A percentile compares a stretch with the other conserved stretches of the same genome.
These are phyloP conservation scores for Trichoderma brevicompactum DNA, from an alignment of 2,329 filamentous ascomycete genomes.

Conservation along the genomic window DNA sequence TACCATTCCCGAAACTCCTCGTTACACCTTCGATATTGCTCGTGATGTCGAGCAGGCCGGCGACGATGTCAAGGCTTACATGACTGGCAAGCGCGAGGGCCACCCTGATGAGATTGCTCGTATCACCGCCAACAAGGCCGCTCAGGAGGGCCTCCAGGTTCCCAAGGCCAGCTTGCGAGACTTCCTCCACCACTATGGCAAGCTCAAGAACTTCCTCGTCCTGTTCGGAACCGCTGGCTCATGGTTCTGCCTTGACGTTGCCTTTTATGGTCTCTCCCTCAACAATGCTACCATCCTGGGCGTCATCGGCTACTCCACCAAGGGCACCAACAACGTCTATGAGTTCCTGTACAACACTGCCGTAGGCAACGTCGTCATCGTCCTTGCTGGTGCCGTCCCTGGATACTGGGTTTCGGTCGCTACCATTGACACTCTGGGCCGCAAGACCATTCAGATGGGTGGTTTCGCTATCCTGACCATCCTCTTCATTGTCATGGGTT, in stretches of 20 bases:
- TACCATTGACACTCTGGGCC: conserved; percentile 72
- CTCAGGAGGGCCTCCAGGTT: conserved; percentile 59
- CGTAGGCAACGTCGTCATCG: conserved; percentile 77
- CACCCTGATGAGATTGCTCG: conserved; percentile 69
- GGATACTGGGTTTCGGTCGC: conserved; percentile 83
- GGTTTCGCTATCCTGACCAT: conserved; percentile 65
- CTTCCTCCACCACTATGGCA: conserved; percentile 71
- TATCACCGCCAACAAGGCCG: conserved; percentile 59
- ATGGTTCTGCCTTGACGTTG: conserved; percentile 74
- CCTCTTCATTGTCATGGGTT: conserved; percentile 66
- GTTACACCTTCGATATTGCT: conserved; percentile 83
- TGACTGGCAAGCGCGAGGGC: conserved; percentile 65
- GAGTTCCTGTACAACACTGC: conserved; percentile 73
- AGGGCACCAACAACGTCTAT: conserved; percentile 61
- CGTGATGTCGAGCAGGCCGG: conserved; percentile 75
- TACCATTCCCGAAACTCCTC: conserved; percentile 85
- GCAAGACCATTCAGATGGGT: conserved; percentile 75
- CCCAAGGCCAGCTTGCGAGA: conserved; percentile 74
- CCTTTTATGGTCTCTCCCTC: conserved; percentile 71
- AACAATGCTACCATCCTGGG: conserved; percentile 75
- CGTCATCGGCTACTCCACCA: conserved; percentile 70
- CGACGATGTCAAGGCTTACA: conserved; percentile 75
- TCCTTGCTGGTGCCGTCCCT: conserved; percentile 77
- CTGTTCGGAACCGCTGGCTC: conserved; percentile 80
- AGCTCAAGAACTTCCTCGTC: conserved; percentile 72